Conservation (phyloP, 768 basidiomycete species). For the Cytidiella melzeri region DNA sequence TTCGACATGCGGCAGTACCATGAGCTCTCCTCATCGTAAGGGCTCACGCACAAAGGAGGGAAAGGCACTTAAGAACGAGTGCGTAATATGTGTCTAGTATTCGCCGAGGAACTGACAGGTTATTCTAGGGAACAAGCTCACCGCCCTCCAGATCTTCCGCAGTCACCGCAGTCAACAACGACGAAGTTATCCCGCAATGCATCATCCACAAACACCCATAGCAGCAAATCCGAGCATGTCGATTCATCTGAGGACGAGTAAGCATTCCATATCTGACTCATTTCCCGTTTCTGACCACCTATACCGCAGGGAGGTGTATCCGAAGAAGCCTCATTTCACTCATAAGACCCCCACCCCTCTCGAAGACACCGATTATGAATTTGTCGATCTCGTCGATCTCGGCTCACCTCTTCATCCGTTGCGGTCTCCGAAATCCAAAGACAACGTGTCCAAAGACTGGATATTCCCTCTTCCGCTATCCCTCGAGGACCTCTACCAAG, state of each 20-base stretch:
- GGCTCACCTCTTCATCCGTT: conserved; percentile 7
- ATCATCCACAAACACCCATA: not conserved
- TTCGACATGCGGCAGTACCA: not conserved
- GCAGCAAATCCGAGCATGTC: conserved; percentile 1
- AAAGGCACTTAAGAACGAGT: too few species aligned
- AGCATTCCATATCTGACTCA: not conserved
- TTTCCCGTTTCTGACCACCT: not conserved
- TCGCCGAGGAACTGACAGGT: not conserved
- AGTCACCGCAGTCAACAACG: not conserved
- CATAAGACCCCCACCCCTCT: not conserved
- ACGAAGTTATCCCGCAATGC: not conserved
- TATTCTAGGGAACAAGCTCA: not conserved
- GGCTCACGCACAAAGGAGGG: too few species aligned
- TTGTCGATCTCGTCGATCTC: conserved; percentile 17
- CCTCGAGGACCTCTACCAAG: conserved; percentile 56
- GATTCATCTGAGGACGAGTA: conserved; percentile 4
- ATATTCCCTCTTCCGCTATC: conserved; percentile 56
- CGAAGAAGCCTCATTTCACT: conserved; percentile 4
- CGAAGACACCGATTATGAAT: conserved; percentile 24
- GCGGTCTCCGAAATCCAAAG: not conserved
- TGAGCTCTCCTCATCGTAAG: too few species aligned
- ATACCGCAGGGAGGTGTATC: not conserved
- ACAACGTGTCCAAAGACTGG: conserved; percentile 46
- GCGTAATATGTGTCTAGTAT: not conserved
- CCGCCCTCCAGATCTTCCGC: conserved; percentile 2